Base-by-base conservation (phyloP, 768 basidiomycete genomes). In the Amanita polypyramis region DNA sequence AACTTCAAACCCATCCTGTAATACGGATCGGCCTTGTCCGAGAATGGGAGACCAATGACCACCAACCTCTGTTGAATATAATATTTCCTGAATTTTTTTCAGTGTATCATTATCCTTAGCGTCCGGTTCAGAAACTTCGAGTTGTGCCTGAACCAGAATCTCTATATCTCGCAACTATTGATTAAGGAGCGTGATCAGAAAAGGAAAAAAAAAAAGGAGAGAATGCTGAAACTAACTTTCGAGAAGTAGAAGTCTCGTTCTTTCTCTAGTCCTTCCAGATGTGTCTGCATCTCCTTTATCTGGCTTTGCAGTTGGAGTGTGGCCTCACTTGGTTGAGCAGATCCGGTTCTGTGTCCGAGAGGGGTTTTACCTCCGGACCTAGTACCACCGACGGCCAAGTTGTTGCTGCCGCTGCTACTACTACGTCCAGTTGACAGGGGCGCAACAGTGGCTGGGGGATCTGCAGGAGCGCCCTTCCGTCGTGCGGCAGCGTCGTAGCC, bases 231-330 rank as follows among this genome's bases (percentile, higher is more conserved):
- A 57, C 74, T 40, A 55, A 95, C 94, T 79, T 97, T 99, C 59
- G 86, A 82, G 65, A 98, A 99, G 67, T 99, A 99, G 65, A 99
- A 98, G 63, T 98, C 94, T 39, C 94, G 72, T 67, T 99, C 96
- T 71, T 93, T 97, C 73, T 98, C 93, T 33, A 98, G 69, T 1
- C 89, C 88, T 60, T 94, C 92, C 54, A 96, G 69, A 59, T 90
- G 85, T 0, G 70, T 62, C 30, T 79, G 77, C 70, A 96, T 73
- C 53, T 98, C 96, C 53, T 78, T 75, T 47, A 96, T 70, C 64
- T 97, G 90, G 0, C 69, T 65, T 53, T 85, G 86, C 48, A 95
- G 66, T 35, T 71, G 71, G 52, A 79, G 72, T 5, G 93, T 60
- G 23, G 77, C 75, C 54, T 86, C 86, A 54, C 73, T 79, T 8